Evolutionary conservation across 2,329 filamentous ascomycete species (phyloP).

Genomic region (Xylariaceae sp.): DNA sequence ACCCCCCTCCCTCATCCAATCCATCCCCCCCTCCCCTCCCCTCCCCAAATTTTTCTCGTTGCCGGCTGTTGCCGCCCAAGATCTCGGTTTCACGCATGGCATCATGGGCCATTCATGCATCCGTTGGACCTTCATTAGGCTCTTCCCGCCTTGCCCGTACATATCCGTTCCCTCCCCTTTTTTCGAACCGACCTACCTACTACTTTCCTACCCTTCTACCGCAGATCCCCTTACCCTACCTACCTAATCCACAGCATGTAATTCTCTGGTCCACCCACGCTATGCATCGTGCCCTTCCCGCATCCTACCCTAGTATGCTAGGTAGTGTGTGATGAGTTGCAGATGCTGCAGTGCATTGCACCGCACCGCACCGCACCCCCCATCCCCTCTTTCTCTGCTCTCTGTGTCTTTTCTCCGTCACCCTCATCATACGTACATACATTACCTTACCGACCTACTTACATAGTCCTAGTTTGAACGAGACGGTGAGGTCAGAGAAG

Average conservation of each 20-base stretch:
- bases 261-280: constrained; percentile 23
- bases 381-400: too few species aligned
- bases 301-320: constrained; percentile 17
- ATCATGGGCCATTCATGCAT: constrained; percentile 23
- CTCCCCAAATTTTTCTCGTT: constrained; percentile 8
- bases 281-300: constrained; percentile 22
- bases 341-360: background rate
- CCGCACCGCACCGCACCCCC: background rate
- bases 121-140: constrained; percentile 29
- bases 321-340: background rate
- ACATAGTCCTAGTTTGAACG: too few species aligned
- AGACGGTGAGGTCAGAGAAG: too few species aligned
- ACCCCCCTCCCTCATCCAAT: too few species aligned
- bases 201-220: constrained; percentile 15
- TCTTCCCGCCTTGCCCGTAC: constrained; percentile 30
- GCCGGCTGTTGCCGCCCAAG: constrained; percentile 21
- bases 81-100: constrained; percentile 28
- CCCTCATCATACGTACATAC: too few species aligned
- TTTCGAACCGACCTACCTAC: too few species aligned
- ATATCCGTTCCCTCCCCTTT: constrained; percentile 25
- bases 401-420: too few species aligned
- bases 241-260: constrained; percentile 23
- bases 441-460: too few species aligned
- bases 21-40: background rate
- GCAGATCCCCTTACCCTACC: constrained; percentile 23